These are phyloP conservation scores for Ogataea minuta DNA, from an alignment of 805 yeast species.

Conservation along the genomic window DNA sequence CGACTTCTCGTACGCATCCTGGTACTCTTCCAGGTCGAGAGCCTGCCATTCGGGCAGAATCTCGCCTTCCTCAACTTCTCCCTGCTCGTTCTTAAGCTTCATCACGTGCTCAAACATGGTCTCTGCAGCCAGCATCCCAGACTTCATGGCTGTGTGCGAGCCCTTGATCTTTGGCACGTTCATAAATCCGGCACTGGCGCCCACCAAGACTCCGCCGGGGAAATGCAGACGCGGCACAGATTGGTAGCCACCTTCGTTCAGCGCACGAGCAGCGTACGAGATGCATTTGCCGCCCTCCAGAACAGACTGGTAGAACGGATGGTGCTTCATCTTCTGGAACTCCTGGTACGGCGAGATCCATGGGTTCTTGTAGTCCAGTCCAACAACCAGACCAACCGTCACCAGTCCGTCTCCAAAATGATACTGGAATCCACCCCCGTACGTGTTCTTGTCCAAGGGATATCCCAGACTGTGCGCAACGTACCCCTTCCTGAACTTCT, in stretches of 20 bases:
- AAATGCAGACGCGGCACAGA: constrained; percentile 85
- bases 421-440: constrained; percentile 97
- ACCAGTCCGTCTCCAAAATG: constrained; percentile 95
- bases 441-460: constrained; percentile 70
- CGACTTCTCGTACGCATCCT: constrained; percentile 62
- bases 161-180: constrained; percentile 98
- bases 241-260: constrained; percentile 96
- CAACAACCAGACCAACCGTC: constrained; percentile 90
- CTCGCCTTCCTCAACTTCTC: constrained; percentile 37
- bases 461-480: constrained; percentile 88
- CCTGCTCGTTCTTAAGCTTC: constrained; percentile 41
- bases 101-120: constrained; percentile 54
- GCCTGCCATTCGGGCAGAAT: constrained; percentile 39
- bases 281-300: constrained; percentile 89
- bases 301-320: constrained; percentile 74
- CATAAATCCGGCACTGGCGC: constrained; percentile 95
- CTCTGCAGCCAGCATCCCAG: constrained; percentile 95
- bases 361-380: constrained; percentile 92
- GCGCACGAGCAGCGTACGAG: constrained; percentile 92
- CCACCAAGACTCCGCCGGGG: constrained; percentile 96
- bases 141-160: constrained; percentile 94
- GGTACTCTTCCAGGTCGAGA: constrained; percentile 57
- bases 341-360: constrained; percentile 95
- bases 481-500: constrained; percentile 73
- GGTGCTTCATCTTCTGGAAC: constrained; percentile 90